Percentiles rank a stretch among this genome's conserved stretches.
phyloP scores from a whole-genome alignment of 179 eudicot genomes.

The Spinacia oleracea region DNA sequence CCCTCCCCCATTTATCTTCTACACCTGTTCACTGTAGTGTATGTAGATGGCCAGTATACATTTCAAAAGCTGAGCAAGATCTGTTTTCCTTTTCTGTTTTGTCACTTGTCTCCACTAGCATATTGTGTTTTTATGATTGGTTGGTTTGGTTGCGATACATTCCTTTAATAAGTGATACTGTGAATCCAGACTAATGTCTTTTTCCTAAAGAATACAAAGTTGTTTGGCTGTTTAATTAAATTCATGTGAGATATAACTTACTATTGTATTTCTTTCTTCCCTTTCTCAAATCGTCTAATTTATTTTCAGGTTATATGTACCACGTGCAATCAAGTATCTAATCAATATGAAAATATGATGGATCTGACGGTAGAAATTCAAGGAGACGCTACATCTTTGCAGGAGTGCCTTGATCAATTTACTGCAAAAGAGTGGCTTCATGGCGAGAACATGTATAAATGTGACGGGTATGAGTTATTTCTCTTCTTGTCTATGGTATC shows the following conservation, averaged over 20 bases:
- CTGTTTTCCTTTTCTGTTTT: background rate
- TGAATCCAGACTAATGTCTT: constrained; percentile 9
- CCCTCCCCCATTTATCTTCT: background rate
- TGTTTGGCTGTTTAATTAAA: background rate
- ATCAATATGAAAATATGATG: constrained; percentile 50
- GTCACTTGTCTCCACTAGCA: background rate
- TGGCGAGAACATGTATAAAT: constrained; percentile 89
- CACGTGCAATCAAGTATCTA: constrained; percentile 42
- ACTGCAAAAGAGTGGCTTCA: constrained; percentile 77
- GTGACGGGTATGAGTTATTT: constrained; percentile 68
- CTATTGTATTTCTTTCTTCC: background rate
- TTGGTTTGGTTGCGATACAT: background rate
- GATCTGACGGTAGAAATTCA: constrained; percentile 50
- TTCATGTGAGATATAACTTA: constrained; percentile 5
- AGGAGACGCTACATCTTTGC: constrained; percentile 46
- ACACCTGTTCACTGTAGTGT: background rate
- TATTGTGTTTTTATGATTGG: background rate
- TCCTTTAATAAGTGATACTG: constrained; percentile 1
- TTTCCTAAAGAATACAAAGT: background rate
- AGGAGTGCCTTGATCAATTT: constrained; percentile 74
- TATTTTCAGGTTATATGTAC: constrained; percentile 40
- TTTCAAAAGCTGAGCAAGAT: constrained; percentile 2
- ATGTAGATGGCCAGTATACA: background rate
- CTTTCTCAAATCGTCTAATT: constrained; percentile 5
- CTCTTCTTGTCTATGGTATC: background rate